phyloP scores from a whole-genome alignment of 2,329 filamentous ascomycete species.

The Uncinocarpus reesii region DNA sequence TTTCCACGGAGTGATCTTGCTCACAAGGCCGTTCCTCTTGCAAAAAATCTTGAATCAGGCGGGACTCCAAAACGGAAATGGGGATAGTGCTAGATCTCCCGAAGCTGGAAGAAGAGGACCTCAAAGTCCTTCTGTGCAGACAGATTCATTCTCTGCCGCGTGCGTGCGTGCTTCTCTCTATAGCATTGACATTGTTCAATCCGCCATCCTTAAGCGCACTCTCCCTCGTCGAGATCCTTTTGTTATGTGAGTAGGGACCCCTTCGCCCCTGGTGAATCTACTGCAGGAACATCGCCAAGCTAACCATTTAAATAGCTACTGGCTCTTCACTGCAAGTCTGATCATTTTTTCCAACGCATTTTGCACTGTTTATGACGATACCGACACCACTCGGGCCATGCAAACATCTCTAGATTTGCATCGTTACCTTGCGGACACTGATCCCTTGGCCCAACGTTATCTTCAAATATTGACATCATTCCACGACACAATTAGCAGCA shows the following conservation, averaged over 20 bases:
- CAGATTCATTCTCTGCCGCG: conserved; percentile 36
- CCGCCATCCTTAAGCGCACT: conserved; percentile 37
- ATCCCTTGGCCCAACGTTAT: conserved; percentile 43
- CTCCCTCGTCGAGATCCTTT: conserved; percentile 47
- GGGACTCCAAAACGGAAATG: background rate
- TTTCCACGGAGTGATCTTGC: conserved; percentile 52
- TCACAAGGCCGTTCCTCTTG: conserved; percentile 49
- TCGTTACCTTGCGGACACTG: conserved; percentile 40
- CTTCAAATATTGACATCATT: conserved; percentile 44
- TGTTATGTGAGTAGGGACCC: conserved; percentile 40
- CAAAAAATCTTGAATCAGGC: conserved; percentile 17
- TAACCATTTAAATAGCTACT: conserved; percentile 37
- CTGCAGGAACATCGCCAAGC: background rate
- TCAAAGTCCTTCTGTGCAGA: conserved; percentile 3
- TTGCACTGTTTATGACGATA: conserved; percentile 40
- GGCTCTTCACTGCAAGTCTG: conserved; percentile 47
- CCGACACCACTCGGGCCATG: conserved; percentile 37
- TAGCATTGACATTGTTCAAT: conserved; percentile 41
- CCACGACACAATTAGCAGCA: conserved; percentile 23
- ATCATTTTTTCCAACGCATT: conserved; percentile 50
- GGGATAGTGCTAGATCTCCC: conserved; percentile 6
- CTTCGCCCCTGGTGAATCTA: conserved; percentile 9
- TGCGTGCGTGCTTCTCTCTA: conserved; percentile 45
- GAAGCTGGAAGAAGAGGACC: conserved; percentile 9
- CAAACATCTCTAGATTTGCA: conserved; percentile 42